Evolutionary conservation across 805 yeast genomes (phyloP).

Genomic region (Candida qinlingensis): DNA sequence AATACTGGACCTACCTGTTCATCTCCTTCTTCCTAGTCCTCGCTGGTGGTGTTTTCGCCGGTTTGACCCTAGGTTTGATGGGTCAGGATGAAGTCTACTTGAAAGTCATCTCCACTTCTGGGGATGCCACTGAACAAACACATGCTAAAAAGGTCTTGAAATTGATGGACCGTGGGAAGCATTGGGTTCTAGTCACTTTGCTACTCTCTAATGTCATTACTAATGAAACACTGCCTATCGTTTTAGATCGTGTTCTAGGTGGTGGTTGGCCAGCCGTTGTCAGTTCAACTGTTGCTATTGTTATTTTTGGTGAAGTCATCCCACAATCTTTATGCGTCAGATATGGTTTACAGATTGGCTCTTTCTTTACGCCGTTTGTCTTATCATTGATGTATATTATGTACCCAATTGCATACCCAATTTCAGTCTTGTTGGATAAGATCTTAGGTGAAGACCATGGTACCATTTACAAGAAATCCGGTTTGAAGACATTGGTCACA

Average conservation of each 20-base stretch:
- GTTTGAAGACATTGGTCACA: constrained; percentile 89
- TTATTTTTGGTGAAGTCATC: constrained; percentile 91
- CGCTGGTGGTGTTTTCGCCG: constrained; percentile 88
- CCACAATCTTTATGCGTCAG: constrained; percentile 93
- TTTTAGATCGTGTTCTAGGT: constrained; percentile 85
- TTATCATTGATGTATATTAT: constrained; percentile 75
- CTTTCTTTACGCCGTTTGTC: constrained; percentile 87
- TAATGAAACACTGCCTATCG: constrained; percentile 91
- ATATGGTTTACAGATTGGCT: constrained; percentile 87
- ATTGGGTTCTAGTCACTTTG: constrained; percentile 92
- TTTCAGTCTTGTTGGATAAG: constrained; percentile 73
- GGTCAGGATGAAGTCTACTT: constrained; percentile 96
- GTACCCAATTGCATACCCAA: constrained; percentile 92
- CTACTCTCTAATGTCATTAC: constrained; percentile 85
- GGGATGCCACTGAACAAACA: constrained; percentile 62
- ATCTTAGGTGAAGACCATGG: constrained; percentile 95
- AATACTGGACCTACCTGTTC: constrained; percentile 23
- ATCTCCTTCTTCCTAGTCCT: constrained; percentile 60
- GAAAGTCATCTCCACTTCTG: constrained; percentile 85
- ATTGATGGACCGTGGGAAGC: constrained; percentile 79
- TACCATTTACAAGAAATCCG: constrained; percentile 86
- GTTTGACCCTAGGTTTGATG: constrained; percentile 92
- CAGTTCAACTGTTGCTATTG: constrained; percentile 87
- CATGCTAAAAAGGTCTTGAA: constrained; percentile 68
- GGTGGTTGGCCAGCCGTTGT: constrained; percentile 98